These are phyloP conservation scores for Acacia concinna DNA, from an alignment of 331 rosid species.

Conservation along the genomic window DNA sequence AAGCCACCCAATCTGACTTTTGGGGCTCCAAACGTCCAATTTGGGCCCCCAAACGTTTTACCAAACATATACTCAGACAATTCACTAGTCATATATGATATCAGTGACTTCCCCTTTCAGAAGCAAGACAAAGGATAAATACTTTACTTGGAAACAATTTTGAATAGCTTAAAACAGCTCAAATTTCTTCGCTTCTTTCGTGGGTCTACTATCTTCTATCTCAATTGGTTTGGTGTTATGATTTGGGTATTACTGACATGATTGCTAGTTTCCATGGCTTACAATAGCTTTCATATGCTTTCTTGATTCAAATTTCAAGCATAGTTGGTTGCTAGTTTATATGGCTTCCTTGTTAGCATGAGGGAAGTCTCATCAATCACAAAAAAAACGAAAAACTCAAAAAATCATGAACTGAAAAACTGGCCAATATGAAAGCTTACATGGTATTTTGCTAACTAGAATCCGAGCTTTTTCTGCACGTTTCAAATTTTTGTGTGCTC, in stretches of 20 bases:
- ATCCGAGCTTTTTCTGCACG: slow-evolving; percentile 94
- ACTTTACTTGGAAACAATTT: background rate
- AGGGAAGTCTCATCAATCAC: slow-evolving; percentile 1
- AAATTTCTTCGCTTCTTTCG: slow-evolving; percentile 2
- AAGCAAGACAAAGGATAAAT: slow-evolving; percentile 3
- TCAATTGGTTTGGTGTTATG: background rate
- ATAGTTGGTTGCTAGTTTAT: slow-evolving; percentile 7
- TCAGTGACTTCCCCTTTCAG: background rate
- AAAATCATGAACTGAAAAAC: slow-evolving; percentile 13
- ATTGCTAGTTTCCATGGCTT: background rate
- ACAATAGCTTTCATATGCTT: background rate
- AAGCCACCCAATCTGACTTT: too few relatives aligned
- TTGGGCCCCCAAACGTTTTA: too few relatives aligned
- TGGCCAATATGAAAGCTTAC: slow-evolving; percentile 49
- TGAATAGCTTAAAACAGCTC: background rate
- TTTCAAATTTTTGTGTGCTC: slow-evolving; percentile 89
- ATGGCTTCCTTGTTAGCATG: slow-evolving; percentile 19
- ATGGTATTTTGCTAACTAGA: slow-evolving; percentile 66
- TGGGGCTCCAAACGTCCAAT: too few relatives aligned
- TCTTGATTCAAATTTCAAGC: slow-evolving; percentile 4
- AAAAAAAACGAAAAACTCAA: slow-evolving; percentile 18
- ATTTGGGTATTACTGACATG: slow-evolving; percentile 11
- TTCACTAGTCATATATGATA: background rate
- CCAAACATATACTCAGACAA: too few relatives aligned
- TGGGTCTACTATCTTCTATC: background rate